These are phyloP conservation scores for Ascoidea asiatica DNA, from an alignment of 805 yeast genomes.

Conservation along the genomic window DNA sequence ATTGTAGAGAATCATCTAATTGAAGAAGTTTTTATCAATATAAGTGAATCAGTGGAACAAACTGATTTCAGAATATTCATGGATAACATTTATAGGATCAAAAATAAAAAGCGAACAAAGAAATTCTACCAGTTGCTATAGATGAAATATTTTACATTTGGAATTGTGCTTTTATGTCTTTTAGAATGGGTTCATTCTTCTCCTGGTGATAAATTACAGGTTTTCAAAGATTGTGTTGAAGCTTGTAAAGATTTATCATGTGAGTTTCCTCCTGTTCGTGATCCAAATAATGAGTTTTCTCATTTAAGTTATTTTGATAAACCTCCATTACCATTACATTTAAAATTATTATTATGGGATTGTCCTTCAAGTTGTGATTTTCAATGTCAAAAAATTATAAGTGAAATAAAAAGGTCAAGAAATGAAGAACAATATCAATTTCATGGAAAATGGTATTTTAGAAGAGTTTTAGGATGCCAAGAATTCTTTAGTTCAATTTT, in stretches of 20 bases:
- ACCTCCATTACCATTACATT: conserved; percentile 25
- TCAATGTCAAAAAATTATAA: conserved; percentile 73
- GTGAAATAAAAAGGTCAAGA: conserved; percentile 32
- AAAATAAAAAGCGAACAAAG: too few species aligned
- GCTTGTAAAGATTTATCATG: conserved; percentile 16
- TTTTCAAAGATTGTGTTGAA: conserved; percentile 31
- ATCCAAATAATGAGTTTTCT: conserved; percentile 17
- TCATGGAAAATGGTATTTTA: conserved; percentile 97
- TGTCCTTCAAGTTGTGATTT: conserved; percentile 82
- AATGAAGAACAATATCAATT: conserved; percentile 62
- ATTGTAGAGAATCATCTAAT: too few species aligned
- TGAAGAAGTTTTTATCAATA: too few species aligned
- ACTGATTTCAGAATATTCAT: too few species aligned
- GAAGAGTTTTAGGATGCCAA: conserved; percentile 65
- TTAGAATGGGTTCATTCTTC: conserved; percentile 27
- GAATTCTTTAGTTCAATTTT: conserved; percentile 73
- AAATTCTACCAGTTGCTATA: too few species aligned
- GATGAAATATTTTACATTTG: too few species aligned
- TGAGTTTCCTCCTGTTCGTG: too few species aligned
- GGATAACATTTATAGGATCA: too few species aligned
- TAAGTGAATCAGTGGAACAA: too few species aligned
- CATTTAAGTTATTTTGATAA: conserved; percentile 18
- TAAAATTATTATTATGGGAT: conserved; percentile 51
- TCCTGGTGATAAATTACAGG: conserved; percentile 36
- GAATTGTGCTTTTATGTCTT: too few species aligned